These are phyloP conservation scores for Neurospora cerealis DNA, from an alignment of 495 filamentous ascomycete species.

Conservation along the genomic window DNA sequence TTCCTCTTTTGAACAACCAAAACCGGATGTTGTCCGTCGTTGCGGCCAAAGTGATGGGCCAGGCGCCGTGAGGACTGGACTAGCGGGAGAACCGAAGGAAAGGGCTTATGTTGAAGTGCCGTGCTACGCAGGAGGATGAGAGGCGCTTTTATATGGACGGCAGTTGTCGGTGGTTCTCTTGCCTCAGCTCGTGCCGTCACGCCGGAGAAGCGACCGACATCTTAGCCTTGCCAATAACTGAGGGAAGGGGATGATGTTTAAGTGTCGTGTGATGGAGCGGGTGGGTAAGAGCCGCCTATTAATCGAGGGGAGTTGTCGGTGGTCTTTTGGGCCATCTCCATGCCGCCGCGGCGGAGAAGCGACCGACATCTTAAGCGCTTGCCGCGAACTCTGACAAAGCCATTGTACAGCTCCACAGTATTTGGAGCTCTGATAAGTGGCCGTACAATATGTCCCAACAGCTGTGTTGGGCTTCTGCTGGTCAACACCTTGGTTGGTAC, in stretches of 20 bases:
- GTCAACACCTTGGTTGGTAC: neutral
- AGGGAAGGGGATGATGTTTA: too few relatives aligned
- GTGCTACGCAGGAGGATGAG: too few relatives aligned
- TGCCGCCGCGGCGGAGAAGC: neutral
- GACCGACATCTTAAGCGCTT: neutral
- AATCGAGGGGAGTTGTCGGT: too few relatives aligned
- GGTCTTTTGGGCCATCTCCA: neutral
- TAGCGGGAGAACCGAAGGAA: too few relatives aligned
- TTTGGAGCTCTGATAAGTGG: neutral
- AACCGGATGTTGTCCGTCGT: too few relatives aligned
- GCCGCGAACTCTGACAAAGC: neutral
- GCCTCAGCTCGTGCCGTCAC: neutral
- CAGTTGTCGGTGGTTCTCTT: neutral
- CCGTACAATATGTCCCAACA: neutral
- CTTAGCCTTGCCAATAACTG: too few relatives aligned
- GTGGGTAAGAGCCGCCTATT: too few relatives aligned
- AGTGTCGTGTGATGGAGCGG: too few relatives aligned
- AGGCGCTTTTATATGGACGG: neutral
- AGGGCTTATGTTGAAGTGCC: too few relatives aligned
- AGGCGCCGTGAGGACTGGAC: too few relatives aligned
- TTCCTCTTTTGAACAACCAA: too few relatives aligned
- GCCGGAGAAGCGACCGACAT: neutral
- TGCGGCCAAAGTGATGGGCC: too few relatives aligned
- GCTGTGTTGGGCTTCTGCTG: neutral
- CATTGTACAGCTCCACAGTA: neutral